phyloP scores from a whole-genome alignment of 2,329 filamentous ascomycete species.

The Pseudocercospora fijiensis region DNA sequence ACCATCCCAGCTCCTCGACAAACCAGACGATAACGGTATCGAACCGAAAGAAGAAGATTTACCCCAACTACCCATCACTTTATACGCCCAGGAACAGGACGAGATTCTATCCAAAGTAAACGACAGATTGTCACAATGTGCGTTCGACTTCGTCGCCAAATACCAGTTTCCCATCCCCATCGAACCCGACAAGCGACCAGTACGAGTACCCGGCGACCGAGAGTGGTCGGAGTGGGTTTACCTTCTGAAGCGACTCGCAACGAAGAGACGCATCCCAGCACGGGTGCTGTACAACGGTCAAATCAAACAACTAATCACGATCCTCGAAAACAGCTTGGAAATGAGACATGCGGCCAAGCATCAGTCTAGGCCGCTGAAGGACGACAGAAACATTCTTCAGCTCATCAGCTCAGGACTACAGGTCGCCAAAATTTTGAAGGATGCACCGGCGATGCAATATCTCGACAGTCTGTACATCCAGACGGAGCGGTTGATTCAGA shows the following conservation, averaged over 20 bases:
- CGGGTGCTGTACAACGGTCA: conserved; percentile 80
- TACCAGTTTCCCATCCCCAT: conserved; percentile 87
- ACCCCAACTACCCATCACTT: conserved; percentile 76
- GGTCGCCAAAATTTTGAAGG: conserved; percentile 82
- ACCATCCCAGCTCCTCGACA: conserved; percentile 76
- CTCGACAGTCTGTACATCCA: conserved; percentile 78
- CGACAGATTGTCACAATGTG: conserved; percentile 79
- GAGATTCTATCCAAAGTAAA: conserved; percentile 77
- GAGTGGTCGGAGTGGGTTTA: conserved; percentile 95
- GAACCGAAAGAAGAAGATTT: conserved; percentile 77
- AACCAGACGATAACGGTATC: conserved; percentile 68
- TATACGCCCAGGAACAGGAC: conserved; percentile 82
- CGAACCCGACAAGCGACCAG: conserved; percentile 75
- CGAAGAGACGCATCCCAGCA: conserved; percentile 80
- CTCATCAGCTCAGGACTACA: conserved; percentile 84
- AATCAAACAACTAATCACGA: conserved; percentile 87
- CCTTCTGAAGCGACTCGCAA: conserved; percentile 78
- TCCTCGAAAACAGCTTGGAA: conserved; percentile 83
- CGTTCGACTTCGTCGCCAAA: conserved; percentile 86
- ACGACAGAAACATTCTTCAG: conserved; percentile 85
- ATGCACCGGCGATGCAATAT: conserved; percentile 78
- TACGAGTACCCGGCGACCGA: conserved; percentile 71
- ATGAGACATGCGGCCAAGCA: conserved; percentile 84
- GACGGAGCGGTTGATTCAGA: conserved; percentile 74
- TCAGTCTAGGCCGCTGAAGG: conserved; percentile 78